Base-by-base conservation (phyloP, 768 basidiomycete genomes). In the Suillus subaureus region DNA sequence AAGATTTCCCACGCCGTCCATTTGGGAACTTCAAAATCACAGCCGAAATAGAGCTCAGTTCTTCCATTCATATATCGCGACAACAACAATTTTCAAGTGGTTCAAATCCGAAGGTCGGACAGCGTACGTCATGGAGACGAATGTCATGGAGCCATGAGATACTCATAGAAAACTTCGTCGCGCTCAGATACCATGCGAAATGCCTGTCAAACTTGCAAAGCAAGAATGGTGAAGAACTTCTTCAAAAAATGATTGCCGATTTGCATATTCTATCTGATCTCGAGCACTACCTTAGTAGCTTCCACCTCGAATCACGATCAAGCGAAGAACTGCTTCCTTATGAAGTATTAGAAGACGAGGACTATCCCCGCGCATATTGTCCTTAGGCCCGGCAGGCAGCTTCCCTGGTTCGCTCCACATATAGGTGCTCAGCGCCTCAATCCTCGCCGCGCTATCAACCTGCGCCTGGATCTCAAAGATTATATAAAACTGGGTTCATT, bases 311-410 rank as follows among this genome's bases (percentile, higher is more conserved):
- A 79, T 66, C 71, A 73, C 54, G 57, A 51, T 62, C 64, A 72
- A 16, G 72, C 74, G 18, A 73, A 75, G 52, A 63, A 67, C 35
- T 73, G 73, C 63, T 77, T 73, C 71, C 70, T 79, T 61, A 73
- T 75, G 72, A 77, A 65, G 79, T 77, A 23, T 74, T 75, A 42
- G 70, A 73, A 35, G 75, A 67, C 4, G 79, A 64, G 79, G 26
- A 51, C 78, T 56, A 70, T 79, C n/a, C 67, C 79, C 28, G 68
- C 75, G 3, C 66, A 74, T 26, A 76, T 77, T 55, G 1, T 73
- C 75, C 75, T 79, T 79, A 63, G 79, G 79, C n/a, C 13, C n/a
- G 55, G 6, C 75, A 9, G 66, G 57, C 51, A 74, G 70, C 54
- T 63, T 16, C 12, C 66, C 67, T 47, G 68, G 70, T 28, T 43